Base-by-base conservation (phyloP, 192 early-diverging fungal species). In the Umbelopsis ramanniana region DNA sequence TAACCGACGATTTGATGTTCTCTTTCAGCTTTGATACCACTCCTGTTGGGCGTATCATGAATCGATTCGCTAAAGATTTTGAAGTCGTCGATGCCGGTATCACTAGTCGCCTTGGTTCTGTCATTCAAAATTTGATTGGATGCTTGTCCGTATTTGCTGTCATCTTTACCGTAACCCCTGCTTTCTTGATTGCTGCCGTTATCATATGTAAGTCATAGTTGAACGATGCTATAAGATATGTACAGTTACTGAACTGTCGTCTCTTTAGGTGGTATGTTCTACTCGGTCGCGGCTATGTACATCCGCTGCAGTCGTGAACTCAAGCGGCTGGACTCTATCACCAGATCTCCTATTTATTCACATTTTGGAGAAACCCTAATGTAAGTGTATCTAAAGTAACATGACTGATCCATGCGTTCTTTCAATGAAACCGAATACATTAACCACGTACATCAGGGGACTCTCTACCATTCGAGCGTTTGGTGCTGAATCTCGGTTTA, bases 1-100 rank as follows among this genome's bases (percentile, higher is more conserved):
- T 43, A 43, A 43, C 40, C 6, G 11, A 11, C 11, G 40, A 1
- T 43, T 43, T 12, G 11, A 6, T 5, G 6, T 11, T 43, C 6
- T 63, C 2, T 19, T n/a, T 37, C 35, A 63, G 57, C 86, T 96
- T 93, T 75, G 83, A 95, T 63, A 87, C 86, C 22, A 93, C 92
- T 9, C 93, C 94, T 6, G 83, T 72, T 79, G 92, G 89, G 26
- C 88, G 92, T 21, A 91, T 96, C 60, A 90, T 94, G 82, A 95
- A 93, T 76, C 82, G 95, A 17, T 95, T 94, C 69, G 86, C 91
- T 26, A 91, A 91, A 52, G 93, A 98, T 70, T 91, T 96, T 74
- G 89, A 90, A 55, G 85, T 87, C 0, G 79, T 96, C 38, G 93
- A 90, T 78, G 86, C 89, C 60, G 63, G 71, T 24, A 63, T 81